These are phyloP conservation scores for Ceratonia siliqua DNA, from an alignment of 306 rosid species.

Conservation along the genomic window DNA sequence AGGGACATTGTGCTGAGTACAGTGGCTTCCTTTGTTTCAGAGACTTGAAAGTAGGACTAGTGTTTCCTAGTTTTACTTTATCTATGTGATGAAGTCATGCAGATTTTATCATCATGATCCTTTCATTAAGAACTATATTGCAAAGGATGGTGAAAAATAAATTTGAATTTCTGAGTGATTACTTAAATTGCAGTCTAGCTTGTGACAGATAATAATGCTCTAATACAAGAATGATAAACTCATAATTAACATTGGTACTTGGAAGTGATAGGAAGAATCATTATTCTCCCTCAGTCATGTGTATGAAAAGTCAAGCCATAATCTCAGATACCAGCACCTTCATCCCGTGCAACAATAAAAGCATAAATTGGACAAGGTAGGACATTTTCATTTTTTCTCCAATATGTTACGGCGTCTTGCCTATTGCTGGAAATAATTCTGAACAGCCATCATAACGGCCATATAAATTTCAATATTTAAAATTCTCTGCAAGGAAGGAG, in stretches of 20 bases:
- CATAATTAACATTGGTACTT: background rate
- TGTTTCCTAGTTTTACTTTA: conserved; percentile 17
- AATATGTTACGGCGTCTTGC: background rate
- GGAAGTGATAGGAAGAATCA: background rate
- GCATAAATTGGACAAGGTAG: background rate
- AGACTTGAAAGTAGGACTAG: conserved; percentile 34
- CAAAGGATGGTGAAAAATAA: conserved; percentile 36
- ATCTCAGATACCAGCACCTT: background rate
- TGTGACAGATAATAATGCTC: background rate
- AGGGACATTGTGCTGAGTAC: conserved; percentile 10
- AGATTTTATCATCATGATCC: conserved; percentile 37
- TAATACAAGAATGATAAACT: background rate
- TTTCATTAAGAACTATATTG: conserved; percentile 37
- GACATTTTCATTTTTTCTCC: background rate
- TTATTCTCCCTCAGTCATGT: background rate
- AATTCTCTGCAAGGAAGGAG: background rate
- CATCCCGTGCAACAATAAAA: background rate
- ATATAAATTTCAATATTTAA: background rate
- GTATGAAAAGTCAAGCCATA: background rate
- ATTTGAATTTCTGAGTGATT: conserved; percentile 31
- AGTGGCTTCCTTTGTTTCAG: conserved; percentile 30
- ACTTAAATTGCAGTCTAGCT: conserved; percentile 22
- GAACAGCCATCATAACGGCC: background rate
- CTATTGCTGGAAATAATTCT: background rate
- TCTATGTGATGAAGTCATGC: conserved; percentile 40